Evolutionary conservation across 192 early-diverging fungal genomes (phyloP), one percentile per base, ranked within the genome.

Genomic region (Funneliformis geosporum): DNA sequence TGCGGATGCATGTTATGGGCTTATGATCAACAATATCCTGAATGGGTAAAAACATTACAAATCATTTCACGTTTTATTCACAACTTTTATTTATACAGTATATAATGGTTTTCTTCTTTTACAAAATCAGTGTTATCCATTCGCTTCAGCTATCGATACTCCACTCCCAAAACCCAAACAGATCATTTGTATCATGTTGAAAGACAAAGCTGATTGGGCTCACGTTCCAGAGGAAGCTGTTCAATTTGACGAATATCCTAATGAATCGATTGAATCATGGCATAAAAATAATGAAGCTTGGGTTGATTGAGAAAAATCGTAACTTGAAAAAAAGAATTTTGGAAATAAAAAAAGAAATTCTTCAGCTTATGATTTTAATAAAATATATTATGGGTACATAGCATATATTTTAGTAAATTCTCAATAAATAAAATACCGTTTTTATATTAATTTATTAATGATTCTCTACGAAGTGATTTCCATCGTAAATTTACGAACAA

Each of bases 361-460:
- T 33, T 33, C 33, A 33, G 33, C 2, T 33, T 33, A 2, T 33
- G 33, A 33, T 2, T 33, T 33, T 33, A 33, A 33, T 33, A 33
- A 33, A n/a, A n/a, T n/a, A n/a, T 33, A 2, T 33, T 2, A 33
- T 33, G 33, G 2, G 2, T 33, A 2, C 2, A n/a, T 33, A 33
- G 33, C 1, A 33, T 33, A 2, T 33, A 33, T 2, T 33, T 33
- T n/a, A 33, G 33, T 33, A 33, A 33, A 33, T 33, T 0, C 33
- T 33, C 33, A 33, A 33, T 33, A 33, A 33, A 33, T n/a, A n/a
- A n/a, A n/a, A n/a, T n/a, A n/a, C n/a, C n/a, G n/a, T n/a, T n/a
- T n/a, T n/a, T n/a, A n/a, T n/a, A n/a, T n/a, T n/a, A n/a, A 67
- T 99, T 98, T 86, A 91, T 98, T 81, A 99, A 99, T 83, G 97